A percentile compares a stretch with the other conserved stretches of the same genome.
phyloP scores from a whole-genome alignment of 768 basidiomycete genomes.

The Tylopilus sp. region DNA sequence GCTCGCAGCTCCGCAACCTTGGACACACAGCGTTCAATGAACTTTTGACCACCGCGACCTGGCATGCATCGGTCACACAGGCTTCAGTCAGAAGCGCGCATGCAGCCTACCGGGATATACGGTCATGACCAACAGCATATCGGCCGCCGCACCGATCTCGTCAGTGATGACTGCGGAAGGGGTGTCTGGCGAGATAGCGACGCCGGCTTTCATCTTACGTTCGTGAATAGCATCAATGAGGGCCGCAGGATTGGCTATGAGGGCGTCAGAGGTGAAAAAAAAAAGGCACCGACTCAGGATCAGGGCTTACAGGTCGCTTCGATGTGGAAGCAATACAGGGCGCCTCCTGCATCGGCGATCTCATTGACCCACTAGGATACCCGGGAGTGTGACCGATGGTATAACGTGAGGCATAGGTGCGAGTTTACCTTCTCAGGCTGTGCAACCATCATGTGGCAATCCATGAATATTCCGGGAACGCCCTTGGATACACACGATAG shows the following conservation, averaged over 20 bases:
- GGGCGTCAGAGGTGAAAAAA: constrained; percentile 14
- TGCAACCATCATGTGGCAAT: constrained; percentile 99
- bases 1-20: constrained; percentile 89
- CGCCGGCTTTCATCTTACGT: constrained; percentile 89
- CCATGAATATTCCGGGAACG: constrained; percentile 97
- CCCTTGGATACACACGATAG: constrained; percentile 81
- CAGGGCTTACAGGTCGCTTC: constrained; percentile 77
- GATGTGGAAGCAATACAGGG: constrained; percentile 94
- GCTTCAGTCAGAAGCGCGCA: background rate
- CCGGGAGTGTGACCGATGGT: background rate
- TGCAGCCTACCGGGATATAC: constrained; percentile 74
- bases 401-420: background rate
- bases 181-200: constrained; percentile 96
- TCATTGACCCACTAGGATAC: constrained; percentile 85
- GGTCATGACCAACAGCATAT: constrained; percentile 98
- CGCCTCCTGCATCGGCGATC: constrained; percentile 92
- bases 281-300: background rate
- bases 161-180: constrained; percentile 86
- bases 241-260: constrained; percentile 61
- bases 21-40: constrained; percentile 86
- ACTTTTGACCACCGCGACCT: constrained; percentile 96
- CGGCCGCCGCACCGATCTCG: constrained; percentile 74
- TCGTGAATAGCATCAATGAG: constrained; percentile 79
- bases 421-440: constrained; percentile 79
- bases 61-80: background rate